These are phyloP conservation scores for Hamamelis virginiana DNA, from an alignment of 164 flowering plant species.

Conservation along the genomic window DNA sequence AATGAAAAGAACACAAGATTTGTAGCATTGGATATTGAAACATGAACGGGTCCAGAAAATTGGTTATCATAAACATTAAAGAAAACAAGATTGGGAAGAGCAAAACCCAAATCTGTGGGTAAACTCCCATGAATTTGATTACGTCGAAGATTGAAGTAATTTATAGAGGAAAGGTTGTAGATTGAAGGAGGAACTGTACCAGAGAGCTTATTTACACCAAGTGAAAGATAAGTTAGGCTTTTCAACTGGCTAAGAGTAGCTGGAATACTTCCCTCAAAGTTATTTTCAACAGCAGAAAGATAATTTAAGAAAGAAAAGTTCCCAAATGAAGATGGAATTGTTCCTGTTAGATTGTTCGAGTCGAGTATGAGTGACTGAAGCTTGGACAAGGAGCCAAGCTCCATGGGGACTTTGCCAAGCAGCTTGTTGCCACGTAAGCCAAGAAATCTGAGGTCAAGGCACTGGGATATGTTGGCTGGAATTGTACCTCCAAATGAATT, in stretches of 20 bases:
- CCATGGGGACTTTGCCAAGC: slow-evolving; percentile 17
- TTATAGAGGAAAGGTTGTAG: no score
- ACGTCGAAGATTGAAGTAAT: no score
- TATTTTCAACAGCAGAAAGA: not conserved
- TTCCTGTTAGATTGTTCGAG: slow-evolving; percentile 14
- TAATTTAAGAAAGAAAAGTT: slow-evolving; percentile 11
- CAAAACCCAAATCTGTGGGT: slow-evolving; percentile 10
- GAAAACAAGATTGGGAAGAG: slow-evolving; percentile 17
- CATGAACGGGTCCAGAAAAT: slow-evolving; percentile 27
- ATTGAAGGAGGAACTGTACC: slow-evolving; percentile 30
- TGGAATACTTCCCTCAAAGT: slow-evolving; percentile 16
- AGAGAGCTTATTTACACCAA: slow-evolving; percentile 7
- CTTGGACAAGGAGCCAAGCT: slow-evolving; percentile 21
- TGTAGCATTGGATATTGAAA: slow-evolving; percentile 28
- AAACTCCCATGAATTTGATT: slow-evolving; percentile 18
- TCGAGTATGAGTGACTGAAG: not conserved
- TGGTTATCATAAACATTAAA: slow-evolving; percentile 1
- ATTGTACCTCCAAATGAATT: slow-evolving; percentile 21
- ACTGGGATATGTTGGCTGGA: slow-evolving; percentile 22
- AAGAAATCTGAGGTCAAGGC: slow-evolving; percentile 12
- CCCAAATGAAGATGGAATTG: slow-evolving; percentile 18
- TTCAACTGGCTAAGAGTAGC: slow-evolving; percentile 2
- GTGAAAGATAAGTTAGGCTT: not conserved
- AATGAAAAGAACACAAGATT: not conserved
- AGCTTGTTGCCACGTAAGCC: slow-evolving; percentile 8